These are phyloP conservation scores for Penicillium sp. DNA, from an alignment of 2,329 filamentous ascomycete species.

Conservation along the genomic window DNA sequence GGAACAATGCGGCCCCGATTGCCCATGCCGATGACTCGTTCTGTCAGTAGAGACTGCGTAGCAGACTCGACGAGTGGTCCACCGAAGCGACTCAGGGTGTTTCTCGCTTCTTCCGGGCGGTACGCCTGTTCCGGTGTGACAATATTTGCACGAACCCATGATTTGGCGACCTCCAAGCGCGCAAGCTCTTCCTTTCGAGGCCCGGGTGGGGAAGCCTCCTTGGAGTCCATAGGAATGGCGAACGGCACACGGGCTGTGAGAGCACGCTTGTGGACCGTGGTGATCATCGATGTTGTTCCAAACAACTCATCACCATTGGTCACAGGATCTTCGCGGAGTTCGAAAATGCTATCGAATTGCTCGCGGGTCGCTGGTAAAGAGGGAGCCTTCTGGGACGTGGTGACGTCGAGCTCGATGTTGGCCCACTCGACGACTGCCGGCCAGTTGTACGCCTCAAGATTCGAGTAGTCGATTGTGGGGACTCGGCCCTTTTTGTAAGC, in stretches of 20 bases:
- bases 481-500: slow-evolving; percentile 46
- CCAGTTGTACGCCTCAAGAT: slow-evolving; percentile 49
- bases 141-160: slow-evolving; percentile 50
- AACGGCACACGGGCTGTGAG: slow-evolving; percentile 38
- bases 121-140: slow-evolving; percentile 45
- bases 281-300: slow-evolving; percentile 29
- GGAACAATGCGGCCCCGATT: slow-evolving; percentile 41
- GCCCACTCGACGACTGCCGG: slow-evolving; percentile 48
- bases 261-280: slow-evolving; percentile 34
- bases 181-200: slow-evolving; percentile 20
- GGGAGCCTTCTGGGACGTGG: slow-evolving; percentile 36
- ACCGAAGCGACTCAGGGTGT: slow-evolving; percentile 33
- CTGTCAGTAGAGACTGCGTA: slow-evolving; percentile 40
- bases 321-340: slow-evolving; percentile 37
- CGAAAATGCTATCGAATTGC: slow-evolving; percentile 43
- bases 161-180: slow-evolving; percentile 41
- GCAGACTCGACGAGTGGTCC: slow-evolving; percentile 39
- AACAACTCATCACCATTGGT: slow-evolving; percentile 37
- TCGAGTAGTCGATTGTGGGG: slow-evolving; percentile 44
- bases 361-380: slow-evolving; percentile 45
- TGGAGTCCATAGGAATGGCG: slow-evolving; percentile 24
- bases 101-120: slow-evolving; percentile 35
- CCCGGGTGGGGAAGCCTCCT: slow-evolving; percentile 2
- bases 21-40: slow-evolving; percentile 39
- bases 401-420: slow-evolving; percentile 39